A percentile compares a stretch with the other conserved stretches of the same genome.
Evolutionary conservation across 306 rosid genomes (phyloP).

Genomic region (Fragaria ananassa): DNA sequence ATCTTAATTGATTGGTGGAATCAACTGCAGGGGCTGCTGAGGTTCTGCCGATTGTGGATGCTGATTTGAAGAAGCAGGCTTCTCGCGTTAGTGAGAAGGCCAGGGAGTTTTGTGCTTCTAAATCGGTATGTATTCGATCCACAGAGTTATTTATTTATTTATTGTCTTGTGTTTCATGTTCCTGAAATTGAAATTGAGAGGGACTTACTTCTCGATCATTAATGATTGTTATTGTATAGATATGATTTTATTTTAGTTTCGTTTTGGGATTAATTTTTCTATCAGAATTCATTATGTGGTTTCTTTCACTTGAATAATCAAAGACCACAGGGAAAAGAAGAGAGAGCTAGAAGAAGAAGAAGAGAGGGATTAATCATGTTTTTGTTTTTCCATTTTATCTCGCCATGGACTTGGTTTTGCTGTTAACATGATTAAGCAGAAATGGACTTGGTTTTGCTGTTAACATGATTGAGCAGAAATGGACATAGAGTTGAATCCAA

Average conservation of each 20-base stretch:
- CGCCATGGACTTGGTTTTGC: not conserved
- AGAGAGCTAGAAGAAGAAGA: not conserved
- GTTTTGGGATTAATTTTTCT: not conserved
- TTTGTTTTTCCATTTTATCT: not conserved
- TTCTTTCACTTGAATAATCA: not conserved
- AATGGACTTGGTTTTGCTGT: not conserved
- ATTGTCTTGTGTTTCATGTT: not conserved
- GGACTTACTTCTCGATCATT: not conserved
- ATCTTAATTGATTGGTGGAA: not conserved
- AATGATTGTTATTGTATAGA: not conserved
- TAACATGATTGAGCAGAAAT: not conserved
- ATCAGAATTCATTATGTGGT: not conserved
- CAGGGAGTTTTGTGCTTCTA: slow-evolving; percentile 37
- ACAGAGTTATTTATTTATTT: not conserved
- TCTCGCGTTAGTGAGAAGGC: slow-evolving; percentile 30
- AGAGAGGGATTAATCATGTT: not conserved
- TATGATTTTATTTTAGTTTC: not conserved
- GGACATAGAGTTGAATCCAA: not conserved
- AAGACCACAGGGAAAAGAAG: not conserved
- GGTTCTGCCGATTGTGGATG: slow-evolving; percentile 47
- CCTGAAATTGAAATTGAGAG: not conserved
- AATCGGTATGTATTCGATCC: slow-evolving; percentile 33
- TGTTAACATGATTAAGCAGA: not conserved
- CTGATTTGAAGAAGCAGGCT: slow-evolving; percentile 46
- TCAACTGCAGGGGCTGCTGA: slow-evolving; percentile 45